Conservation (phyloP, 495 filamentous ascomycete genomes). For the Entonaema liquescens region DNA sequence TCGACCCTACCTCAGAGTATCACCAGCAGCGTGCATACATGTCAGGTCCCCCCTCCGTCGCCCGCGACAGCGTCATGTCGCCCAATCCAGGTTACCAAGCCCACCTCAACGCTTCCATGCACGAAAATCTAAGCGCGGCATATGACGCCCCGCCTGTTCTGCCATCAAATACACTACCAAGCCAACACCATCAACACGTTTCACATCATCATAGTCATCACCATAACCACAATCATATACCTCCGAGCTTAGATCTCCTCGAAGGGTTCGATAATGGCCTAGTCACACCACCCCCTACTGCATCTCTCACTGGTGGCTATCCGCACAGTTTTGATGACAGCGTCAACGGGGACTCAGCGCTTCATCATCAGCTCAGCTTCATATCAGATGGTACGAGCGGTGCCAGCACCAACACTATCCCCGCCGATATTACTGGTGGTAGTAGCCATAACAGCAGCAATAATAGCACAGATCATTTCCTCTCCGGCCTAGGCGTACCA, state of each 20-base stretch:
- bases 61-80: conserved; percentile 54
- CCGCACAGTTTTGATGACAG: conserved; percentile 36
- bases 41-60: conserved; percentile 35
- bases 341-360: conserved; percentile 14
- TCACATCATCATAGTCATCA: conserved; percentile 12
- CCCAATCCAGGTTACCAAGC: conserved; percentile 54
- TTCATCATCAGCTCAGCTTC: conserved; percentile 44
- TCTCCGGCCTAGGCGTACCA: conserved; percentile 43
- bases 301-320: conserved; percentile 46
- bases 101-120: conserved; percentile 54
- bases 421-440: not conserved
- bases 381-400: conserved; percentile 37
- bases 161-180: conserved; percentile 17
- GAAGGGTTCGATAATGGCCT: conserved; percentile 50
- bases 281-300: conserved; percentile 50
- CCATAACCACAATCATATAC: conserved; percentile 13
- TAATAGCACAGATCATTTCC: conserved; percentile 28
- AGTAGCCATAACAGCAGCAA: not conserved
- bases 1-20: conserved; percentile 56
- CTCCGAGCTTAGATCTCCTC: conserved; percentile 42
- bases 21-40: conserved; percentile 56
- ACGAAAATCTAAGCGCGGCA: conserved; percentile 54
- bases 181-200: conserved; percentile 22
- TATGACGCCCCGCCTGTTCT: conserved; percentile 41
- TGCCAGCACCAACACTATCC: not conserved